A percentile compares a stretch with the other conserved stretches of the same genome.
These are phyloP conservation scores for Mortierella antarctica DNA, from an alignment of 192 early-diverging fungal genomes.

Conservation along the genomic window DNA sequence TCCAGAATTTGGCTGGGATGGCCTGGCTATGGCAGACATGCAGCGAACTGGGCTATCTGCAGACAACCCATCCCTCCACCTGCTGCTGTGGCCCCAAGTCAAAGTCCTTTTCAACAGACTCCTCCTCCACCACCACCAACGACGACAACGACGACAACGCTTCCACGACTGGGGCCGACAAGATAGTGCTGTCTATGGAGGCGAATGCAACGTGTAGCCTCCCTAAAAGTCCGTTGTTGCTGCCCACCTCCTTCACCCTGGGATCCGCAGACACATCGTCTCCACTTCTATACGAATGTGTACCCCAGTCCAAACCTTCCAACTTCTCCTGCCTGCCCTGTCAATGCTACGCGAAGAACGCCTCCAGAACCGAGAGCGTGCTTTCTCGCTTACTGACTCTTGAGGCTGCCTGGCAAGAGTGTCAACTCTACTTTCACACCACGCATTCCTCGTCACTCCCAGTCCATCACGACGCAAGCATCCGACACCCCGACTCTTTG, in stretches of 20 bases:
- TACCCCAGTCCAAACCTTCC: background rate
- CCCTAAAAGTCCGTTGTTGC: too few species aligned
- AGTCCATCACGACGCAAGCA: background rate
- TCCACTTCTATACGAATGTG: background rate
- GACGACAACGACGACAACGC: background rate
- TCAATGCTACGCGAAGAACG: constrained; percentile 5
- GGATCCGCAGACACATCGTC: too few species aligned
- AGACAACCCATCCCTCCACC: constrained; percentile 31
- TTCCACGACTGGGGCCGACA: background rate
- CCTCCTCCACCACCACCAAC: background rate
- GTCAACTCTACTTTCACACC: constrained; percentile 43
- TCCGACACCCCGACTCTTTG: too few species aligned
- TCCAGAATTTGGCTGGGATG: constrained; percentile 25
- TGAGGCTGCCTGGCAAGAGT: constrained; percentile 45
- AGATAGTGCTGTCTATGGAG: too few species aligned
- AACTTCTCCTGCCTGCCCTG: constrained; percentile 1
- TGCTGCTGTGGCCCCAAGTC: constrained; percentile 17
- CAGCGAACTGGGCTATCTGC: constrained; percentile 78
- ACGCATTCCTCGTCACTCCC: background rate
- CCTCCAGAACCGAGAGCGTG: constrained; percentile 14
- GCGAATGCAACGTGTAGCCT: too few species aligned
- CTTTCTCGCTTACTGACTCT: constrained; percentile 37
- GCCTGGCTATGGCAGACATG: constrained; percentile 76
- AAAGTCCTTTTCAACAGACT: background rate
- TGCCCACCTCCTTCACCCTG: too few species aligned